phyloP scores from a whole-genome alignment of 768 basidiomycete species.

The Mrakia frigida region DNA sequence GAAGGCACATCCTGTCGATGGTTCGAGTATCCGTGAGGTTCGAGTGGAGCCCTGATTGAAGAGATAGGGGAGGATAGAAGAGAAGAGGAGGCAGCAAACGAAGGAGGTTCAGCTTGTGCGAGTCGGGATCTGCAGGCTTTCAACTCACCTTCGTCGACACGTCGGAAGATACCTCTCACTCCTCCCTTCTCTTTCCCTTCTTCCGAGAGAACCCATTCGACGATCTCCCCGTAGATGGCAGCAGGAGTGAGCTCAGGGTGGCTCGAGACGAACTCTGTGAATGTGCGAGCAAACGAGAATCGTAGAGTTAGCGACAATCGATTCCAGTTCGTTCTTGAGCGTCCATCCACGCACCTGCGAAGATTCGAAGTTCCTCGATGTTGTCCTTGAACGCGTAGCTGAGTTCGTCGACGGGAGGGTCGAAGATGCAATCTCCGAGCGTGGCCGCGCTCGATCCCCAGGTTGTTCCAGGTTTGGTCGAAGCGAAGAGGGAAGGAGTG shows the following conservation, averaged over 20 bases:
- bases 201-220: constrained; percentile 21
- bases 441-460: constrained; percentile 1
- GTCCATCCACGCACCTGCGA: constrained; percentile 5
- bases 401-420: constrained; percentile 27
- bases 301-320: background rate
- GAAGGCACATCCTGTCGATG: constrained; percentile 13
- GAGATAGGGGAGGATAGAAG: too few species aligned
- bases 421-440: constrained; percentile 13
- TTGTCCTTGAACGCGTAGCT: constrained; percentile 29
- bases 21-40: background rate
- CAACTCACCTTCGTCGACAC: constrained; percentile 25
- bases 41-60: constrained; percentile 29
- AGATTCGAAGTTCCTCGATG: constrained; percentile 23
- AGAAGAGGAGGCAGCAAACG: background rate
- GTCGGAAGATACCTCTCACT: constrained; percentile 25
- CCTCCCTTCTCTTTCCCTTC: constrained; percentile 25
- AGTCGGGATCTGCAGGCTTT: background rate
- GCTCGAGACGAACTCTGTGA: constrained; percentile 7
- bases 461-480: background rate
- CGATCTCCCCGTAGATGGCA: constrained; percentile 15
- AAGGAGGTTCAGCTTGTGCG: background rate
- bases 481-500: constrained; percentile 6
- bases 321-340: background rate
- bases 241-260: constrained; percentile 20
- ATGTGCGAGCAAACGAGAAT: background rate